Conservation (phyloP, 2,329 filamentous ascomycete genomes). For the Colletotrichum destructivum region DNA sequence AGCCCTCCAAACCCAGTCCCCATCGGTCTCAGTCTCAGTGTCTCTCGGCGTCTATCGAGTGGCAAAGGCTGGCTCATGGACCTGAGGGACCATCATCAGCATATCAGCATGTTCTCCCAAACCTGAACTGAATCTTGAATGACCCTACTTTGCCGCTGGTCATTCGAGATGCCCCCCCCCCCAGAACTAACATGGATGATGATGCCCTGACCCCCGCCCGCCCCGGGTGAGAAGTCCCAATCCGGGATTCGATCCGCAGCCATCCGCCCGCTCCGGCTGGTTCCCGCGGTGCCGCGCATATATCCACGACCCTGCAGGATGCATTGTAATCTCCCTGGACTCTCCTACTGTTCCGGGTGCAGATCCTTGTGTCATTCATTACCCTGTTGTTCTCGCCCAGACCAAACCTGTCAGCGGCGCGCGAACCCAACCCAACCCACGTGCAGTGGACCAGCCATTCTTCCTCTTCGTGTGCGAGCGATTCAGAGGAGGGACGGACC, state of each 20-base stretch:
- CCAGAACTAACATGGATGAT: background rate
- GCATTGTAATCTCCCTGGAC: background rate
- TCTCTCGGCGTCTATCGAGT: no score
- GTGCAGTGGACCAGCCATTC: no score
- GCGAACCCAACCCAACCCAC: no score
- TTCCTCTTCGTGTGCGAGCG: no score
- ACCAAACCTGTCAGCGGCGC: no score
- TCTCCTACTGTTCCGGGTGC: background rate
- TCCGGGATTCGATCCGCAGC: background rate
- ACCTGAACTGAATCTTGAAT: no score
- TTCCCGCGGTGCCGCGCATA: background rate
- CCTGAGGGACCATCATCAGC: no score
- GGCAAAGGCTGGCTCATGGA: background rate
- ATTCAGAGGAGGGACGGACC: no score
- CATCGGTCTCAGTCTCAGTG: background rate
- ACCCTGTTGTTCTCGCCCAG: no score
- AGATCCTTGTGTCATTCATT: background rate
- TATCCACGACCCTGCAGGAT: slow-evolving; percentile 6
- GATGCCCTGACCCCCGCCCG: background rate
- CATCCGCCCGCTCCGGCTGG: background rate
- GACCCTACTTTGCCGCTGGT: no score
- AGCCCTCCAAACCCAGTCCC: background rate
- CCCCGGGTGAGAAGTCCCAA: background rate
- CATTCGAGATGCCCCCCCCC: no score
- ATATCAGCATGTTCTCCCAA: no score